Base-by-base conservation (phyloP, 805 yeast species). In the Saccharomyces mikatae region DNA sequence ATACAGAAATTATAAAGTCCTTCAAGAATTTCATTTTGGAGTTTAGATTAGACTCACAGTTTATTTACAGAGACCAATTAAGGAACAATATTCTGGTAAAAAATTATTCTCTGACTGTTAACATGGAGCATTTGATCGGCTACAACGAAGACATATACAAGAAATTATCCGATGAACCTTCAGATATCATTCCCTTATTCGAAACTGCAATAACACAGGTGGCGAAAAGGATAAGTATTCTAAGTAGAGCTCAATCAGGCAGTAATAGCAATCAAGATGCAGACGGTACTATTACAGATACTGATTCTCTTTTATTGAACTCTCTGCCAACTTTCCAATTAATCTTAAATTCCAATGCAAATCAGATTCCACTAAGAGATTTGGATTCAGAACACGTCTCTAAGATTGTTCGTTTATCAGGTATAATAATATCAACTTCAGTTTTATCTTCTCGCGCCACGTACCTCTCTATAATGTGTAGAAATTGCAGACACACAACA, bases 71-170 rank as follows among this genome's bases (percentile, higher is more conserved):
- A 76, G 97, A 91, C 63, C 96, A 91, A 68, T 76, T 94, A 53
- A 78, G 97, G 61, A 96, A 89, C 64, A 89, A 91, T 70, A 74
- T 95, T 49, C 75, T 92, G 51, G 84, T 89, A 58, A 84, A 84
- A 54, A 82, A 84, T 63, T 91, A 82, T 71, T 80, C 78, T 46
- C 71, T 94, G 51, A 80, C 81, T 2, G 95, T 94, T 10, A 83
- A 87, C 60, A 78, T 88, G 49, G 96, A 86, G 53, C 96, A 94
- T 66, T 74, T 94, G 55, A 86, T 92, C 54, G 84, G 89, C 8
- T 94, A 82, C 74, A 88, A 89, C 65, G 98, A 89, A 65, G 96
- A 88, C 61, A 76, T 94, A 52, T 91, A 89, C 67, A 92, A 90
- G 69, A 82, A 82, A 60, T 76, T 94, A 58, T 72, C 83, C 55